Evolutionary conservation across 306 rosid species (phyloP), one percentile per base, ranked within the genome.

Genomic region (Sophora flavescens): DNA sequence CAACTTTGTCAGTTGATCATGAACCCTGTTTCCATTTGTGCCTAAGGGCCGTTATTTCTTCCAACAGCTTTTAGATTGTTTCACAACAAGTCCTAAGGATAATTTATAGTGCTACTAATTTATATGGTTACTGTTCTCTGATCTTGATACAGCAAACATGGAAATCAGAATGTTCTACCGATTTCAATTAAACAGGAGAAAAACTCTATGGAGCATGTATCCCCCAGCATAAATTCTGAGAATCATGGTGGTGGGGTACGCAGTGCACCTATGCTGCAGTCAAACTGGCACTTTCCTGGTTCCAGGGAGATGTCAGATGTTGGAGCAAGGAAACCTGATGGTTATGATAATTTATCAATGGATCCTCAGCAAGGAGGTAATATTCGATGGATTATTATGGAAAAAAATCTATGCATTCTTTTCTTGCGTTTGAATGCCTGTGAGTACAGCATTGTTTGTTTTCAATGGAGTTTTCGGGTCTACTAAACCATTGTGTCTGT

Each of bases 331-430:
- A 88, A 87, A 61, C 66, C 82, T 53, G 96, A 91, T 77, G 82
- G 88, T 75, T 85, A 78, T 83, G 93, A 88, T 61, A 90, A 85
- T 81, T 15, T 75, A 69, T 78, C 81, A 41, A 47, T 74, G 53
- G 92, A 90, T 82, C 83, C 93, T 87, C 86, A 84, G 42, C 98
- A 87, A 84, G 90, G 88, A 88, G 97, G 98, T 91, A 84, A 78
- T 50, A 6, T 51, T 38, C 39, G 78, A 64, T 47, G 52, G 10
- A 18, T 62, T 16, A 16, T 69, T 2, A 38, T 12, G 22, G 22
- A 38, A 52, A 68, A 15, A 14, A 3, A 16, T 58, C 45, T 70
- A 10, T 9, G 13, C 1, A n/a, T 65, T 72, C 2, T 41, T 42
- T 73, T 73, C 12, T 36, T 57, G 12, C 61, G 45, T 65, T 42